A percentile compares a stretch with the other conserved stretches of the same genome.
Evolutionary conservation across 2,329 filamentous ascomycete genomes (phyloP).

Genomic region (Ceratocystiopsis brevicomis): DNA sequence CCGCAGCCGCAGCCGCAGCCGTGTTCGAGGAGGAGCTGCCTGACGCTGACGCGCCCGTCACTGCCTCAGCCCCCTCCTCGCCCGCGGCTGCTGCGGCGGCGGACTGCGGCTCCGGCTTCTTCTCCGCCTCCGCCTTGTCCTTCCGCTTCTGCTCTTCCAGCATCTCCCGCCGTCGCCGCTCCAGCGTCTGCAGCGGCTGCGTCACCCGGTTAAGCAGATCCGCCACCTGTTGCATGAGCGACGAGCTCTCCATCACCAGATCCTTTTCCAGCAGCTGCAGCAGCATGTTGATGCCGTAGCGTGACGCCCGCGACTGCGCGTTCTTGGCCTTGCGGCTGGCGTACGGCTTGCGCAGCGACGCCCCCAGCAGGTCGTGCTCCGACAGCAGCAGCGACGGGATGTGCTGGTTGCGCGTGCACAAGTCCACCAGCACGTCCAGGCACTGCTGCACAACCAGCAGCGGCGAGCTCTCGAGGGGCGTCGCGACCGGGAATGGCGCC

Average conservation of each 20-base stretch:
- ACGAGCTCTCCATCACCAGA: conserved; percentile 89
- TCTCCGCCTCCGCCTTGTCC: conserved; percentile 15
- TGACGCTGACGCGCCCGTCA: too few species aligned
- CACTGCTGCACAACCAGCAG: conserved; percentile 93
- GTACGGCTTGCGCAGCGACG: conserved; percentile 57
- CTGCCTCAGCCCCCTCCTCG: too few species aligned
- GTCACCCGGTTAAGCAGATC: conserved; percentile 77
- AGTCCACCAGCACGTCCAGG: conserved; percentile 62
- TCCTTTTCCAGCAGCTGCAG: conserved; percentile 79
- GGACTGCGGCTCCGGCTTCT: conserved; percentile 10
- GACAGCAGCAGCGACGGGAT: conserved; percentile 84
- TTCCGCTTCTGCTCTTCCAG: conserved; percentile 33
- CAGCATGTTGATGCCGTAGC: conserved; percentile 82
- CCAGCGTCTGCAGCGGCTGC: conserved; percentile 59
- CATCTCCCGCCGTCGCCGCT: conserved; percentile 65
- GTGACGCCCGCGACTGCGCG: conserved; percentile 67
- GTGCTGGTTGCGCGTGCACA: conserved; percentile 70
- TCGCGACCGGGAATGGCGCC: conserved; percentile 17
- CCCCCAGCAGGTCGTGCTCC: conserved; percentile 63
- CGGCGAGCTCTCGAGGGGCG: conserved; percentile 76
- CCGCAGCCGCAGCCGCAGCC: too few species aligned
- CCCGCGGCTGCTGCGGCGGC: conserved; percentile 1
- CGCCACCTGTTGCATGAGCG: conserved; percentile 86
- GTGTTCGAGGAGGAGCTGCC: too few species aligned
- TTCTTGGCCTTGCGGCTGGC: conserved; percentile 69